Percentiles rank a stretch among this genome's conserved stretches.
Evolutionary conservation across 345 rosid genomes (phyloP).

Genomic region (Leavenworthia alabamica): DNA sequence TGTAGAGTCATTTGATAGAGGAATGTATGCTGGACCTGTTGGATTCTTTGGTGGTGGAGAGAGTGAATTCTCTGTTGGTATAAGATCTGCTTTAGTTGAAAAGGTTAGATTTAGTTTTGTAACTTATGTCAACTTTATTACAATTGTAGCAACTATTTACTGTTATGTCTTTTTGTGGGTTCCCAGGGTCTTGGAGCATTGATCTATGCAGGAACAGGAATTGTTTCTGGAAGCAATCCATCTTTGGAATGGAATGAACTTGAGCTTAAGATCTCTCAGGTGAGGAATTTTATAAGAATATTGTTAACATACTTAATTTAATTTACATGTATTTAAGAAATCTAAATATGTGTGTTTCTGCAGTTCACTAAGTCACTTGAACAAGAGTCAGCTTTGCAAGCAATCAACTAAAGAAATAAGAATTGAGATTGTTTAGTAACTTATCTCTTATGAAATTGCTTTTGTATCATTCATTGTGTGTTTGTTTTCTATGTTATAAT

Average conservation of each 20-base stretch:
- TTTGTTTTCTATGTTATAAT: not conserved
- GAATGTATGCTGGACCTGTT: constrained; percentile 93
- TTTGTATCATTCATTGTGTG: not conserved
- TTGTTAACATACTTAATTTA: not conserved
- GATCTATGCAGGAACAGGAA: constrained; percentile 83
- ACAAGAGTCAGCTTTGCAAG: constrained; percentile 48
- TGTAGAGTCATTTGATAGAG: constrained; percentile 82
- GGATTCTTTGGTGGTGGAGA: constrained; percentile 95
- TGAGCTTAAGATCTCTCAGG: constrained; percentile 90
- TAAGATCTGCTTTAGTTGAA: constrained; percentile 78
- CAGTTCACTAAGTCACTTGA: constrained; percentile 79
- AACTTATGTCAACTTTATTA: not conserved
- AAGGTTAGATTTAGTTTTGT: constrained; percentile 37
- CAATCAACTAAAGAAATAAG: constrained; percentile 26
- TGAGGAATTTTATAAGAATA: constrained; percentile 1
- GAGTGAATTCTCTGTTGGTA: constrained; percentile 92
- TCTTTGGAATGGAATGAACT: constrained; percentile 83
- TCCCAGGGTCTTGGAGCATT: constrained; percentile 66
- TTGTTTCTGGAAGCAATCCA: constrained; percentile 77
- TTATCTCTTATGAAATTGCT: not conserved
- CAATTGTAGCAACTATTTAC: not conserved
- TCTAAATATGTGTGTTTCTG: constrained; percentile 1
- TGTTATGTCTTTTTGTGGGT: not conserved
- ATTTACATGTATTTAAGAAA: not conserved
- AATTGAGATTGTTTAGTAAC: not conserved